Percentiles rank a stretch among this genome's conserved stretches.
Conservation (phyloP, 176 grass and related monocot genomes). For the Poa annua region DNA sequence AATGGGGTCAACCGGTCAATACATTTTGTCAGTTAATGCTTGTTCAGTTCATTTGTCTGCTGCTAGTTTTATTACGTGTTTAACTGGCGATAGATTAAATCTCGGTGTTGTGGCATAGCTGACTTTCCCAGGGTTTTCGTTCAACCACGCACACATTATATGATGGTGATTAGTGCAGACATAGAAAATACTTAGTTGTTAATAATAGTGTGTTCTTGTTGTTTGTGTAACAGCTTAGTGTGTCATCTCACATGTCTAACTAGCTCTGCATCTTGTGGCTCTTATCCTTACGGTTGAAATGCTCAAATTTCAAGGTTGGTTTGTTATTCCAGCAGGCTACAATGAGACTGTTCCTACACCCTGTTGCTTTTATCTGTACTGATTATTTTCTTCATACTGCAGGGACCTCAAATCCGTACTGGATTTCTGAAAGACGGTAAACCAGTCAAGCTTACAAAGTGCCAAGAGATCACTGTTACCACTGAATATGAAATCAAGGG, state of each 20-base stretch:
- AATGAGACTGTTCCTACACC: background rate
- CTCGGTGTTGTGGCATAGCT: background rate
- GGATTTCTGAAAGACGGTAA: slow-evolving; percentile 92
- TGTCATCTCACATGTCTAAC: background rate
- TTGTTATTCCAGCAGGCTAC: background rate
- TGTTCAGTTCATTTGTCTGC: background rate
- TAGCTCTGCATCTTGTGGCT: background rate
- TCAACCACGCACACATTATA: background rate
- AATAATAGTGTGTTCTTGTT: background rate
- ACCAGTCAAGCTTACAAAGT: slow-evolving; percentile 81
- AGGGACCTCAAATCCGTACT: slow-evolving; percentile 95
- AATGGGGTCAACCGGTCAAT: background rate
- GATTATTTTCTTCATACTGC: background rate
- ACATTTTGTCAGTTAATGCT: background rate
- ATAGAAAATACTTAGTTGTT: background rate
- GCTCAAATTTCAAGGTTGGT: background rate
- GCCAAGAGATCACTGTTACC: slow-evolving; percentile 79
- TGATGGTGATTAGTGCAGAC: background rate
- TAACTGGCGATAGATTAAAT: background rate
- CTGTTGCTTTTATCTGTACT: background rate
- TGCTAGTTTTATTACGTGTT: background rate
- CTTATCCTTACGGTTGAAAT: too few relatives aligned
- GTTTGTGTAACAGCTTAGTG: background rate
- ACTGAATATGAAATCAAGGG: slow-evolving; percentile 93
- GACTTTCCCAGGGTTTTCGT: background rate